Evolutionary conservation across 78 protist species (phyloP).

Genomic region (Dictyostelium capitatum): DNA sequence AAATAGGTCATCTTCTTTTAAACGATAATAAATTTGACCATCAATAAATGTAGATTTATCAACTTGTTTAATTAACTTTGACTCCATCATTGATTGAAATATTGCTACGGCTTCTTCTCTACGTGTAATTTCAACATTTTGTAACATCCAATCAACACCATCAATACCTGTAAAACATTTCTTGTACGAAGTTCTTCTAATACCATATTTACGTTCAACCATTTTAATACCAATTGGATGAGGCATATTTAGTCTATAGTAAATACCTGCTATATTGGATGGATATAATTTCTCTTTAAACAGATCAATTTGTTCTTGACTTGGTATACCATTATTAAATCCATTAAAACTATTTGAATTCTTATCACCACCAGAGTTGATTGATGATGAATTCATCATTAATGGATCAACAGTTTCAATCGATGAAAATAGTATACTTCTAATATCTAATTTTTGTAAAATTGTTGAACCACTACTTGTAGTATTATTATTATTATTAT

Average conservation of each 20-base stretch:
- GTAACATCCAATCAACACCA: conserved; percentile 60
- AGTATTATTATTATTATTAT: neutral
- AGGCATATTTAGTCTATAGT: conserved; percentile 28
- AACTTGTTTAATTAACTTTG: conserved; percentile 37
- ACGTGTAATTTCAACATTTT: conserved; percentile 42
- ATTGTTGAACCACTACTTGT: neutral
- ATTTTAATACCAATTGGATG: conserved; percentile 57
- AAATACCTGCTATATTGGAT: conserved; percentile 23
- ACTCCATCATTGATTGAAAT: conserved; percentile 29
- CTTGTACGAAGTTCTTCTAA: conserved; percentile 36
- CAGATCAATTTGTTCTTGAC: conserved; percentile 21
- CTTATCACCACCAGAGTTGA: neutral
- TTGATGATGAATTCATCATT: neutral
- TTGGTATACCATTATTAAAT: neutral
- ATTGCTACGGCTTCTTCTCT: conserved; percentile 37
- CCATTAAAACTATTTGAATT: neutral
- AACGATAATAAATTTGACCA: conserved; percentile 53
- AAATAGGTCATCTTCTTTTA: conserved; percentile 54
- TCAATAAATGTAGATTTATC: conserved; percentile 65
- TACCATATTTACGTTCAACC: conserved; percentile 32
- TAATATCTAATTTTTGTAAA: conserved; percentile 5
- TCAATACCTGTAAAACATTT: conserved; percentile 60
- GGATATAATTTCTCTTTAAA: conserved; percentile 58
- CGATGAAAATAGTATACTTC: neutral
- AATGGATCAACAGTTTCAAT: neutral